phyloP scores from a whole-genome alignment of 495 filamentous ascomycete species.

The Rostrohypoxylon terebratum region DNA sequence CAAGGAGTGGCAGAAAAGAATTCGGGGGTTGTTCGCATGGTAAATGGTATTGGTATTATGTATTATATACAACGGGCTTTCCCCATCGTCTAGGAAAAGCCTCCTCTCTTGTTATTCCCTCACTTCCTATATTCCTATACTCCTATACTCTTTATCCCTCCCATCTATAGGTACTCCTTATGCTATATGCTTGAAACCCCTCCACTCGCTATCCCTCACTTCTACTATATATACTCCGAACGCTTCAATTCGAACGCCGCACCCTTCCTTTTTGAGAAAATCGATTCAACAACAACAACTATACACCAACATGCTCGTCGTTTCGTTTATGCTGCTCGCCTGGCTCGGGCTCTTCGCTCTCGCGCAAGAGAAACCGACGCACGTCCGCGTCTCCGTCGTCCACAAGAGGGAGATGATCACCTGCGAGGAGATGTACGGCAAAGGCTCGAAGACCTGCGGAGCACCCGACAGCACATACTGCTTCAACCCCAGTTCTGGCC shows the following conservation, averaged over 20 bases:
- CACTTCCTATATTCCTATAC: not conserved
- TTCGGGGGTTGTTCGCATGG: not conserved
- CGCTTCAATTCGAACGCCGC: not conserved
- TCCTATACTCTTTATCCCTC: conserved; percentile 1
- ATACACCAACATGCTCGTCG: conserved; percentile 23
- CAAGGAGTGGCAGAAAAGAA: not conserved
- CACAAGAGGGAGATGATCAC: conserved; percentile 43
- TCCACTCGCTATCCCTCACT: not conserved
- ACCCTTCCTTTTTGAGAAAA: not conserved
- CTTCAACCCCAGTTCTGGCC: conserved; percentile 52
- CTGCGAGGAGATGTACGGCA: conserved; percentile 56
- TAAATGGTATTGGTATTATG: conserved; percentile 12
- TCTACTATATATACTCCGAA: conserved; percentile 5
- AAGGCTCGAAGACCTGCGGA: conserved; percentile 52
- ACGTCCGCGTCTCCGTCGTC: conserved; percentile 18
- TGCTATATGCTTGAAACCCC: not conserved
- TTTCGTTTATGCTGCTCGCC: conserved; percentile 27
- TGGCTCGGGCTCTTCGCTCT: conserved; percentile 25
- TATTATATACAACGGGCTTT: conserved; percentile 14
- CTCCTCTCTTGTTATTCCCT: not conserved
- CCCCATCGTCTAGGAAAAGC: conserved; percentile 6
- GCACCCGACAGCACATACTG: conserved; percentile 49
- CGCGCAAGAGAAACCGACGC: conserved; percentile 26
- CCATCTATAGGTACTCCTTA: not conserved
- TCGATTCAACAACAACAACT: not conserved